Percentiles rank a stretch among this genome's conserved stretches.
phyloP scores from a whole-genome alignment of 1,284 basidiomycete species.

The Leccinum griseonigrum region DNA sequence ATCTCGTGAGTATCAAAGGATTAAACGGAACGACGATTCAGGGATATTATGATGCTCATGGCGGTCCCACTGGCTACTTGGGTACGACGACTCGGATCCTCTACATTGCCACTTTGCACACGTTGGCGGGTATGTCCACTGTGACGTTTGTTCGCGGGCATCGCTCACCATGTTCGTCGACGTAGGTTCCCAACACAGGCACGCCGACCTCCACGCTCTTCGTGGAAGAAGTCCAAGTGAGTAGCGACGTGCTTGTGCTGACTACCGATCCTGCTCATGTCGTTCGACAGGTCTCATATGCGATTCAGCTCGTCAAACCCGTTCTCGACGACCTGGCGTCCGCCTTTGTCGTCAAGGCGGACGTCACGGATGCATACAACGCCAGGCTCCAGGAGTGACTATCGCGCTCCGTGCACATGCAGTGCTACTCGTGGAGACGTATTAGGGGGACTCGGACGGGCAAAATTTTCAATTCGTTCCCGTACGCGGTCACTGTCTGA shows the following conservation, averaged over 20 bases:
- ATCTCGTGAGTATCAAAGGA: conserved; percentile 30
- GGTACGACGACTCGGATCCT: conserved; percentile 37
- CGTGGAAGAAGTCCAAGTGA: conserved; percentile 30
- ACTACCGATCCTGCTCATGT: not conserved
- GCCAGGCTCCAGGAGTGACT: conserved; percentile 20
- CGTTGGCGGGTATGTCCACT: conserved; percentile 25
- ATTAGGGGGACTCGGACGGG: conserved; percentile 19
- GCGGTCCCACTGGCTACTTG: conserved; percentile 36
- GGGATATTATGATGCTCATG: conserved; percentile 36
- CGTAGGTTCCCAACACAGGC: conserved; percentile 32
- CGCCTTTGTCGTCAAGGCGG: conserved; percentile 25
- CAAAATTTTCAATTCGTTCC: conserved; percentile 30
- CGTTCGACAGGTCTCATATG: conserved; percentile 22
- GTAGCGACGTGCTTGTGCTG: not conserved
- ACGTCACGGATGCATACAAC: conserved; percentile 30
- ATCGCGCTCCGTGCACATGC: conserved; percentile 18
- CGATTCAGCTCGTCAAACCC: conserved; percentile 30
- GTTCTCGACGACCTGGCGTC: conserved; percentile 25
- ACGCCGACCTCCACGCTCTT: conserved; percentile 33
- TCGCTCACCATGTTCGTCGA: not conserved
- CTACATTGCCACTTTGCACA: conserved; percentile 39
- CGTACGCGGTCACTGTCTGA: conserved; percentile 26
- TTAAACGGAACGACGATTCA: conserved; percentile 26
- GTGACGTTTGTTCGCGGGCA: not conserved
- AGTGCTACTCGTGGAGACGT: conserved; percentile 30